Evolutionary conservation across 306 rosid species (phyloP).

Genomic region (Psophocarpus tetragonolobus): DNA sequence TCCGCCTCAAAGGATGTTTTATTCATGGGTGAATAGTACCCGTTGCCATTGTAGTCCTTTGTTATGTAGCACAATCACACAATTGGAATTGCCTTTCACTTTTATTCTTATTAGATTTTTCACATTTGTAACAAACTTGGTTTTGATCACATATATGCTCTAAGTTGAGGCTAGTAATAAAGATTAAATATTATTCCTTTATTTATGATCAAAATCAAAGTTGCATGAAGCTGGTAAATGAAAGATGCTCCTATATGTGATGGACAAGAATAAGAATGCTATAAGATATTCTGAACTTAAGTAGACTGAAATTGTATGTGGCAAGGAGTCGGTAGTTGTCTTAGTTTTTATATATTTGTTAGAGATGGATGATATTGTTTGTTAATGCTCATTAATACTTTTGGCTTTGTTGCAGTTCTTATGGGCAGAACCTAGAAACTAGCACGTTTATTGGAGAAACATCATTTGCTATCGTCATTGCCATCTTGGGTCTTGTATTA

Average conservation of each 20-base stretch:
- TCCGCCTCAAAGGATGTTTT: too few species aligned
- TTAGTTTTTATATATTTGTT: slow-evolving; percentile 14
- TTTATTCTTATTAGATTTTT: too few species aligned
- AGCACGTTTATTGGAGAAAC: slow-evolving; percentile 94
- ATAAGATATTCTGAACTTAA: slow-evolving; percentile 5
- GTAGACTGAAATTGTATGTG: background rate
- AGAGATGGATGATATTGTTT: slow-evolving; percentile 4
- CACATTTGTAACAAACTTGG: too few species aligned
- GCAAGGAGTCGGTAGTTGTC: slow-evolving; percentile 17
- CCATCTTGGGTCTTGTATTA: slow-evolving; percentile 93
- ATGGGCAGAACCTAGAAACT: slow-evolving; percentile 87
- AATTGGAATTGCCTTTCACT: too few species aligned
- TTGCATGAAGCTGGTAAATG: background rate
- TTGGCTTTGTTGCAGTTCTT: slow-evolving; percentile 70
- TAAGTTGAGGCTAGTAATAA: too few species aligned
- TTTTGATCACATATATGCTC: too few species aligned
- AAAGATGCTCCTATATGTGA: background rate
- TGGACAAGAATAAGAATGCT: background rate
- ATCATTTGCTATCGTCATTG: slow-evolving; percentile 85
- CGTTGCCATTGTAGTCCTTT: too few species aligned
- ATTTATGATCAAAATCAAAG: background rate
- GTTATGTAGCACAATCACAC: too few species aligned
- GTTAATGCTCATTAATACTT: slow-evolving; percentile 24
- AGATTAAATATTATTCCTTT: too few species aligned
- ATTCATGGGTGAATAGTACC: too few species aligned